Evolutionary conservation across 2,329 filamentous ascomycete genomes (phyloP).

Genomic region (Aspergillus fijiensis): DNA sequence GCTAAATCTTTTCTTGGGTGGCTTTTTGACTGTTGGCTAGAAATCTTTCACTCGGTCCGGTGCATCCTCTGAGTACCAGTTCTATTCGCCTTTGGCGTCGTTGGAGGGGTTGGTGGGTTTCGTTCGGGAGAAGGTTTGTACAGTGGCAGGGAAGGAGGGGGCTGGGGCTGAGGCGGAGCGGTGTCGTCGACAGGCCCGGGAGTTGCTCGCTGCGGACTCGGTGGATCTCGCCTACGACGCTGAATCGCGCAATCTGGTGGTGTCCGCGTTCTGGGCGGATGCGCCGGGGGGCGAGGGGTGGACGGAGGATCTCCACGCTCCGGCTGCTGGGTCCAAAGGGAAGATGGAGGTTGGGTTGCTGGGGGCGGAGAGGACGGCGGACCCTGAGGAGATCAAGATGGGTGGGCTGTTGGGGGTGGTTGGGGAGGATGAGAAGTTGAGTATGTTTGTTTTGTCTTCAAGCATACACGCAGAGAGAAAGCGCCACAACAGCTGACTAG

Average conservation of each 20-base stretch:
- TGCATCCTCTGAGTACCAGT: slow-evolving; percentile 67
- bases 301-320: slow-evolving; percentile 46
- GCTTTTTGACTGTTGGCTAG: slow-evolving; percentile 27
- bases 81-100: slow-evolving; percentile 64
- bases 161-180: too few species aligned
- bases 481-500: too few species aligned
- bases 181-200: slow-evolving; percentile 53
- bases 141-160: slow-evolving; percentile 40
- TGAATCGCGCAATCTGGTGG: slow-evolving; percentile 62
- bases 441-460: slow-evolving; percentile 38
- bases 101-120: slow-evolving; percentile 57
- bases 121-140: slow-evolving; percentile 55
- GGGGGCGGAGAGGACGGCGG: slow-evolving; percentile 56
- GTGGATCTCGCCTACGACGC: slow-evolving; percentile 78
- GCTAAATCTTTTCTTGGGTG: neutral
- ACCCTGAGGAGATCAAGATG: slow-evolving; percentile 73
- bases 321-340: slow-evolving; percentile 34
- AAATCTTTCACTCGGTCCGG: slow-evolving; percentile 63
- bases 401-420: slow-evolving; percentile 77
- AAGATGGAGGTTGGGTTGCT: slow-evolving; percentile 81
- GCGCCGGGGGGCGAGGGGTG: slow-evolving; percentile 39
- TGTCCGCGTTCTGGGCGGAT: slow-evolving; percentile 63
- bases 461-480: too few species aligned
- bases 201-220: slow-evolving; percentile 57
- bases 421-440: slow-evolving; percentile 68